Percentiles rank a stretch among this genome's conserved stretches.
Evolutionary conservation across 106 monocot genomes (phyloP).

Genomic region (Platanthera zijinensis): DNA sequence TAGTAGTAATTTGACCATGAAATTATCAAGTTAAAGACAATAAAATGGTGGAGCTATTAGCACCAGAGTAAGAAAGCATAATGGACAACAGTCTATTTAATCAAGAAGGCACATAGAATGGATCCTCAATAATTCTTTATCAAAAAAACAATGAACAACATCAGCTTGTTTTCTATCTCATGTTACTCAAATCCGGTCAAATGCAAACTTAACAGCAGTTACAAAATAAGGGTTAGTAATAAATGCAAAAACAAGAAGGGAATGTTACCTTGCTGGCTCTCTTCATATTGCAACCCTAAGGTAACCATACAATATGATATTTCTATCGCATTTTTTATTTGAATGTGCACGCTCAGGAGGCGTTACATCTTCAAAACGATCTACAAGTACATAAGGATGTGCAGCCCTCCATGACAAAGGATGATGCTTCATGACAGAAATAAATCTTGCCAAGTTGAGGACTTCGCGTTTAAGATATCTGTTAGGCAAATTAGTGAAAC

Average conservation of each 20-base stretch:
- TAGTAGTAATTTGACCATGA: too few relatives aligned
- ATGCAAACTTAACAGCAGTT: neutral
- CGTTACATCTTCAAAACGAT: constrained; percentile 96
- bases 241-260: neutral
- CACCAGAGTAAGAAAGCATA: too few relatives aligned
- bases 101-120: neutral
- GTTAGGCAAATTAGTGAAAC: neutral
- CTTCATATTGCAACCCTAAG: constrained; percentile 98
- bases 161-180: neutral
- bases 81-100: neutral
- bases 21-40: too few relatives aligned
- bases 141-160: neutral
- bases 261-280: constrained; percentile 65
- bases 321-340: constrained; percentile 88
- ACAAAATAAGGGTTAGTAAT: neutral
- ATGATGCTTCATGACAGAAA: constrained; percentile 77
- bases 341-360: constrained; percentile 53
- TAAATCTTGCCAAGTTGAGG: constrained; percentile 94
- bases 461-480: constrained; percentile 93
- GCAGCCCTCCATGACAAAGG: constrained; percentile 79
- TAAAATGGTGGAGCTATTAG: too few relatives aligned
- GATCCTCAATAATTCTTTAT: neutral
- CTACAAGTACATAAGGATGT: constrained; percentile 88
- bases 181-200: neutral
- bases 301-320: constrained; percentile 94